These are phyloP conservation scores for Ascomycota sp. DNA, from an alignment of 2,329 filamentous ascomycete genomes.

Conservation along the genomic window DNA sequence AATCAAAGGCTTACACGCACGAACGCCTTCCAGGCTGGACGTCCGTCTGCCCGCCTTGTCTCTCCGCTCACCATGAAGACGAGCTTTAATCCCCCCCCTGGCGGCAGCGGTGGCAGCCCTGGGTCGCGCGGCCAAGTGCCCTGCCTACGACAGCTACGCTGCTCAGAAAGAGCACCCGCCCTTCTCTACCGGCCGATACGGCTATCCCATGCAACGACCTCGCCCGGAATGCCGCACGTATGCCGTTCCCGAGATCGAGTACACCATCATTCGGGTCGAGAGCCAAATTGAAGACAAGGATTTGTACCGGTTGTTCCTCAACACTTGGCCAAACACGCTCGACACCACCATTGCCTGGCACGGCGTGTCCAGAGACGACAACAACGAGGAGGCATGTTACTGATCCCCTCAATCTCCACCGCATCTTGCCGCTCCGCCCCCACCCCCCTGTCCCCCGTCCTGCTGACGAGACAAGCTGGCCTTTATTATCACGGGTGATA, in stretches of 20 bases:
- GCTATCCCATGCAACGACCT: slow-evolving; percentile 63
- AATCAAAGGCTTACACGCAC: no score
- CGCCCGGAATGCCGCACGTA: slow-evolving; percentile 58
- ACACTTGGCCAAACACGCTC: slow-evolving; percentile 52
- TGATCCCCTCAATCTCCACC: neutral
- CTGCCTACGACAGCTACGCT: slow-evolving; percentile 14
- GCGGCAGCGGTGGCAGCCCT: slow-evolving; percentile 4
- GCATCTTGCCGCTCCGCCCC: no score
- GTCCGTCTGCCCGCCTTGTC: no score
- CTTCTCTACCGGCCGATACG: slow-evolving; percentile 51
- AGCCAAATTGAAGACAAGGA: slow-evolving; percentile 53
- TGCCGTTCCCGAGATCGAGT: slow-evolving; percentile 52
- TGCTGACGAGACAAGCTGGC: slow-evolving; percentile 27
- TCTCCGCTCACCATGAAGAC: neutral
- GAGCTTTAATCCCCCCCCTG: slow-evolving; percentile 10
- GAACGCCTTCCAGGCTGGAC: no score
- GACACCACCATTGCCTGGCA: slow-evolving; percentile 52
- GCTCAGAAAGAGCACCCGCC: slow-evolving; percentile 32
- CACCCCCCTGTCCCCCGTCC: neutral
- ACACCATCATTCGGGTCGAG: slow-evolving; percentile 46
- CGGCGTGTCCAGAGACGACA: slow-evolving; percentile 31
- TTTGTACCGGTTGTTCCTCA: slow-evolving; percentile 46
- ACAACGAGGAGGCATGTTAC: slow-evolving; percentile 29
- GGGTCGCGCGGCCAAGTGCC: slow-evolving; percentile 9
- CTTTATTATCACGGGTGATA: slow-evolving; percentile 70